Percentiles rank a stretch among this genome's conserved stretches.
phyloP scores from a whole-genome alignment of 2,329 filamentous ascomycete species.

The Aspergillus felis region DNA sequence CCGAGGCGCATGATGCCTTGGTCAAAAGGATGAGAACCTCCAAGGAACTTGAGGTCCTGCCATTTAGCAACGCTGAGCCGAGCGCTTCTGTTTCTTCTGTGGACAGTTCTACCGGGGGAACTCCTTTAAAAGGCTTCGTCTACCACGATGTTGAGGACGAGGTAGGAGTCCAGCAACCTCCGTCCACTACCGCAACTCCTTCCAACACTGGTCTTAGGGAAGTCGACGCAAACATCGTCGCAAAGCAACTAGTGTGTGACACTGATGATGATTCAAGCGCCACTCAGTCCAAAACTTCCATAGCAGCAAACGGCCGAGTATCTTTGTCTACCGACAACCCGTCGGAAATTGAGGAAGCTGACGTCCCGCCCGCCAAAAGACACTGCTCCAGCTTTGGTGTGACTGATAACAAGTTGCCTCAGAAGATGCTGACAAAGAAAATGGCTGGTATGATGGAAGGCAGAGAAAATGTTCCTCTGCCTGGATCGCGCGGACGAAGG shows the following conservation, averaged over 20 bases:
- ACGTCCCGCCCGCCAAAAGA: constrained; percentile 26
- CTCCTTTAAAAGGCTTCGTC: constrained; percentile 50
- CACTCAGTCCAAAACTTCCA: constrained; percentile 6
- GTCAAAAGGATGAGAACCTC: constrained; percentile 49
- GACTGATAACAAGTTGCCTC: constrained; percentile 40
- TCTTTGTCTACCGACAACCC: constrained; percentile 10
- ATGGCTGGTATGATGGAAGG: constrained; percentile 42
- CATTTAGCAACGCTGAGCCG: constrained; percentile 28
- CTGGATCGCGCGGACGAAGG: constrained; percentile 25
- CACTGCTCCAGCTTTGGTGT: constrained; percentile 25
- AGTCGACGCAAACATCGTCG: constrained; percentile 48
- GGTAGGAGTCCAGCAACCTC: constrained; percentile 30
- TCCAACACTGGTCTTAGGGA: constrained; percentile 48
- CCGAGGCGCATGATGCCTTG: constrained; percentile 58
- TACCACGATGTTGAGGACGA: constrained; percentile 48
- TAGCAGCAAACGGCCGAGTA: background rate
- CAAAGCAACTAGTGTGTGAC: constrained; percentile 26
- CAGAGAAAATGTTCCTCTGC: constrained; percentile 41
- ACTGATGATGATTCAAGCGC: constrained; percentile 10
- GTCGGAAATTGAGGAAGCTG: constrained; percentile 18
- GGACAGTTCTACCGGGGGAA: constrained; percentile 27
- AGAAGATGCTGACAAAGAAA: constrained; percentile 38
- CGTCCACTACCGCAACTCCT: constrained; percentile 25
- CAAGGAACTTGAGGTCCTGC: constrained; percentile 29
- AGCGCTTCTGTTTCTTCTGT: constrained; percentile 8